Conservation (phyloP, 2,329 filamentous ascomycete species). For the Fusarium hostae region DNA sequence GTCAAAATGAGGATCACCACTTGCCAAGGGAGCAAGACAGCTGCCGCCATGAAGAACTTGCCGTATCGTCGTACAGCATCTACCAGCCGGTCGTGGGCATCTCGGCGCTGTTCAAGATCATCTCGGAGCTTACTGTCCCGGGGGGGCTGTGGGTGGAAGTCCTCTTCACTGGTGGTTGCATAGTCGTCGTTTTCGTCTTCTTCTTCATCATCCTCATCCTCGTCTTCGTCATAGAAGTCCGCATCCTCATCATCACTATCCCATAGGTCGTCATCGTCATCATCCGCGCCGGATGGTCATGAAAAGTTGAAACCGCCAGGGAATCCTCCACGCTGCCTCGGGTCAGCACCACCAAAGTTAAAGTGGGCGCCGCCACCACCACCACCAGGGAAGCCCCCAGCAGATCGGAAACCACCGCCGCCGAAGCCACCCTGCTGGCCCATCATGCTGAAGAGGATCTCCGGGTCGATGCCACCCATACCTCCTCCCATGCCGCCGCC, state of each 20-base stretch:
- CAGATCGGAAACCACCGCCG: slow-evolving; percentile 63
- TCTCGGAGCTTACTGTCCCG: slow-evolving; percentile 44
- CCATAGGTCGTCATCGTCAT: slow-evolving; percentile 48
- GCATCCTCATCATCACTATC: slow-evolving; percentile 48
- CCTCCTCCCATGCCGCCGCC: slow-evolving; percentile 73
- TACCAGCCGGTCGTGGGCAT: slow-evolving; percentile 53
- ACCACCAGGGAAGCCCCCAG: slow-evolving; percentile 60
- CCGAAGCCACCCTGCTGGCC: slow-evolving; percentile 70
- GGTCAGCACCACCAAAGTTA: slow-evolving; percentile 59
- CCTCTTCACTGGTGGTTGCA: slow-evolving; percentile 35
- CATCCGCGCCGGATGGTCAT: slow-evolving; percentile 59
- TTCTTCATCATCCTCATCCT: slow-evolving; percentile 40
- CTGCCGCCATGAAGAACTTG: slow-evolving; percentile 55
- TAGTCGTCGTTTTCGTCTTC: slow-evolving; percentile 43
- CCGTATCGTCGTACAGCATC: slow-evolving; percentile 57
- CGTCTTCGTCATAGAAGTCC: slow-evolving; percentile 40
- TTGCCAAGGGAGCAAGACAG: slow-evolving; percentile 60
- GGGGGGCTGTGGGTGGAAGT: slow-evolving; percentile 18
- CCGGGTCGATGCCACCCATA: slow-evolving; percentile 77
- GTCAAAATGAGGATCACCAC: slow-evolving; percentile 53
- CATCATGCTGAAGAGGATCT: slow-evolving; percentile 88
- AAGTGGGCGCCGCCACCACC: slow-evolving; percentile 68
- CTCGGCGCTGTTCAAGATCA: slow-evolving; percentile 47
- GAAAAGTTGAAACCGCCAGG: slow-evolving; percentile 56
- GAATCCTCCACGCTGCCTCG: slow-evolving; percentile 53